Conservation (phyloP, 768 basidiomycete genomes). For the Boletus patriciae region DNA sequence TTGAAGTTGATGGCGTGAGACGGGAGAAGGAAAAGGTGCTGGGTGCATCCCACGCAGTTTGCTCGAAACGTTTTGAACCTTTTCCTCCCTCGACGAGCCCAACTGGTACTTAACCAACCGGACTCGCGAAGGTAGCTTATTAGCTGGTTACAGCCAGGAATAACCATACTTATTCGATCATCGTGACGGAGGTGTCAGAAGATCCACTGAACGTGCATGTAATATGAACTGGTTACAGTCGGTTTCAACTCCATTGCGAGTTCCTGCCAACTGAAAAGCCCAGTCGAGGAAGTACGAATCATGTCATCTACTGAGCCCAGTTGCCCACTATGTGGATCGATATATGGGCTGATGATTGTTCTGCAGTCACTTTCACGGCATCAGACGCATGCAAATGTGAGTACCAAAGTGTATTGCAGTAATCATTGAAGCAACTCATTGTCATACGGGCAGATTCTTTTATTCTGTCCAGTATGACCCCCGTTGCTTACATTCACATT, state of each 20-base stretch:
- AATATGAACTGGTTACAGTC: neutral
- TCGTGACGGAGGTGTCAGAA: neutral
- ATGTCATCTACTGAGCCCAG: neutral
- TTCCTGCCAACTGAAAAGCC: neutral
- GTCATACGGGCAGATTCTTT: neutral
- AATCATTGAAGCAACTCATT: neutral
- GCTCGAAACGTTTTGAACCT: no score
- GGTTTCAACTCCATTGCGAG: neutral
- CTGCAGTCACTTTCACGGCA: neutral
- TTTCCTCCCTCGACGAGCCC: no score
- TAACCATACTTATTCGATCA: no score
- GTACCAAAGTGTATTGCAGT: neutral
- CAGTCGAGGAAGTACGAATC: neutral
- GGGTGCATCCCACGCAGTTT: no score
- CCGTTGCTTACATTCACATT: neutral
- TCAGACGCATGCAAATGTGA: constrained; percentile 13
- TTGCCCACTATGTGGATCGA: neutral
- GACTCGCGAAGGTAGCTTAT: no score
- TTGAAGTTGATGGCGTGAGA: no score
- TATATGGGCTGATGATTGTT: neutral
- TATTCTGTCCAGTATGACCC: constrained; percentile 5
- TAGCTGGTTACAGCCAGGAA: no score
- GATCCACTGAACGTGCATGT: neutral
- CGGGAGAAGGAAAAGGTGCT: no score
- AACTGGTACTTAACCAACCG: no score